Base-by-base conservation (phyloP, 1,284 basidiomycete species). In the Papiliotrema nemorosa region DNA sequence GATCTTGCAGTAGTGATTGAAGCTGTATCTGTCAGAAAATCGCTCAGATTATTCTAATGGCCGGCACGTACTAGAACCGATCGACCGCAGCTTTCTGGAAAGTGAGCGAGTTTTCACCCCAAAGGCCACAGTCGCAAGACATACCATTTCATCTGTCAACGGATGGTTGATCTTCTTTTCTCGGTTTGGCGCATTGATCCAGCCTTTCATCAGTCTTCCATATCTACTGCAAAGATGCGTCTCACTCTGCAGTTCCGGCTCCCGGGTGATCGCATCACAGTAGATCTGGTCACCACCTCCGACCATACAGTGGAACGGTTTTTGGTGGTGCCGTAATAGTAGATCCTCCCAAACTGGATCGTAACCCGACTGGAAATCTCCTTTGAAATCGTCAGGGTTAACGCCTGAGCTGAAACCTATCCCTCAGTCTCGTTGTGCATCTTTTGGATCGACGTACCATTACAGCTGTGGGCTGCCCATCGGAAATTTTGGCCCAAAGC, bases 281-380 rank as follows among this genome's bases (percentile, higher is more conserved):
- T 78, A 77, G 42, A 78, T 73, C 66, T 75, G 74, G 53, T 76
- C 75, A 34, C 75, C 75, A 14, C 75, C 74, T 13, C 76, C 75
- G 10, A 76, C 71, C 64, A 76, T 68, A 49, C 81, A 84, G 68
- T 97, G 94, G 71, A 90, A 94, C 0, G 93, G 91, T 53, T 79
- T 77, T 60, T 83, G 79, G 2, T 81, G 79, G 64, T 98, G 94
- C 60, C 87, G 84, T 37, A 80, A 76, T 26, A 98, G 80, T 36
- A 97, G 74, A 73, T 98, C 93, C 59, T 85, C 81, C 94, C 94
- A 98, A 9, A 97, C 83, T 10, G 88, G 90, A 70, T 92, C 90
- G 65, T 88, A 91, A 0, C 90, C 70, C 1, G 68, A 69, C 83
- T 22, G 85, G 82, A 40, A 87, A 81, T 54, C 81, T 79, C 74